These are phyloP conservation scores for Akanthomyces muscarius DNA, from an alignment of 2,329 filamentous ascomycete genomes.

Conservation along the genomic window DNA sequence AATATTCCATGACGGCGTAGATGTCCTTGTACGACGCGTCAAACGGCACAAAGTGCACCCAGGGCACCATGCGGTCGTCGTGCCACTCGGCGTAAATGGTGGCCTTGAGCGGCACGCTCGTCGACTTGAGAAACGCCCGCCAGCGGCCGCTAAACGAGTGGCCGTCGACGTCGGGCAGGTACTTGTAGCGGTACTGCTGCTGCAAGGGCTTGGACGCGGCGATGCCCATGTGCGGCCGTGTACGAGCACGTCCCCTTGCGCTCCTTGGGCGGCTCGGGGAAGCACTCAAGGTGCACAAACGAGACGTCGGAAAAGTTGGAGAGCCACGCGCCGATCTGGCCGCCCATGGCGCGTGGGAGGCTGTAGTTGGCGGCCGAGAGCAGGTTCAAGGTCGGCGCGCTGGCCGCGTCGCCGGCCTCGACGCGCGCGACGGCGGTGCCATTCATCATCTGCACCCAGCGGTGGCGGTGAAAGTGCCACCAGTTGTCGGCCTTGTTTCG, in stretches of 20 bases:
- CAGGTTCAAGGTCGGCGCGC: neutral
- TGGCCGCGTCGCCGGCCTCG: neutral
- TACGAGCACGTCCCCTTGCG: neutral
- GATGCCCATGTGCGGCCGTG: neutral
- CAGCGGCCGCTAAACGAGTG: conserved; percentile 41
- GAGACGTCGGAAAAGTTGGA: conserved; percentile 25
- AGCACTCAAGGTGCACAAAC: conserved; percentile 27
- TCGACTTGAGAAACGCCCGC: conserved; percentile 1
- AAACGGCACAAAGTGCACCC: conserved; percentile 61
- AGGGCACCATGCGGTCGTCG: conserved; percentile 54
- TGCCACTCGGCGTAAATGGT: conserved; percentile 26
- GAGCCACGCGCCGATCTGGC: conserved; percentile 26
- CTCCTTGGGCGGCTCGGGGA: neutral
- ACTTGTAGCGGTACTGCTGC: conserved; percentile 45
- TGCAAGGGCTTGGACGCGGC: conserved; percentile 27
- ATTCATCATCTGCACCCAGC: conserved; percentile 52
- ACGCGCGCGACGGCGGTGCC: conserved; percentile 44
- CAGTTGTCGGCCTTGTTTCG: conserved; percentile 46
- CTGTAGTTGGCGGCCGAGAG: neutral
- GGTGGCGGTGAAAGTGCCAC: conserved; percentile 58
- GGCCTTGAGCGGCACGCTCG: neutral
- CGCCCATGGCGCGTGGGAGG: neutral
- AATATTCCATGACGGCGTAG: conserved; percentile 50
- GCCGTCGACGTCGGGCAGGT: conserved; percentile 33
- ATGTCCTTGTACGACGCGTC: conserved; percentile 56